Evolutionary conservation across 1,284 basidiomycete genomes (phyloP).

Genomic region (Meira nashicola): DNA sequence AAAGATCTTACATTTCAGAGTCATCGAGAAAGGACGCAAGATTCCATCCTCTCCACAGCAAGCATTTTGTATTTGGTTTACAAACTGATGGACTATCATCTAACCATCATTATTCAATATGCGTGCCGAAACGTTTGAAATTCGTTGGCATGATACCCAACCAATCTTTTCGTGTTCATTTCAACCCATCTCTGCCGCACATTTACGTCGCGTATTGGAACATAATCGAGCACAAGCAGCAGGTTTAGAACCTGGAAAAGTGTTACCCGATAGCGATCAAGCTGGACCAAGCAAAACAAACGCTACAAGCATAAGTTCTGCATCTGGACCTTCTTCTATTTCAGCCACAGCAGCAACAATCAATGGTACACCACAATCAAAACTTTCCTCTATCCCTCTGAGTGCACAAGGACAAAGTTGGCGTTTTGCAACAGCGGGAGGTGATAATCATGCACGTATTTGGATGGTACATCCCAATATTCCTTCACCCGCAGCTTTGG

Average conservation of each 20-base stretch:
- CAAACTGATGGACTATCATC: not conserved
- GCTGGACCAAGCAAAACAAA: conserved; percentile 5
- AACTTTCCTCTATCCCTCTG: conserved; percentile 20
- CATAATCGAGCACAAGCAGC: conserved; percentile 49
- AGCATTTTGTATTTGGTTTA: too few species aligned
- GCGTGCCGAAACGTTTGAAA: conserved; percentile 50
- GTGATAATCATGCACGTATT: conserved; percentile 93
- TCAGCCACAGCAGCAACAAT: not conserved
- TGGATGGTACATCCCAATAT: conserved; percentile 53
- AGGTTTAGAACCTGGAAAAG: conserved; percentile 41
- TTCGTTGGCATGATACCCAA: conserved; percentile 51
- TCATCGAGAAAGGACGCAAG: too few species aligned
- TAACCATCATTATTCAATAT: conserved; percentile 34
- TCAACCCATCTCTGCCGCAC: conserved; percentile 39
- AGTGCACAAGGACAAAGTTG: conserved; percentile 61
- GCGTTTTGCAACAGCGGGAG: conserved; percentile 87
- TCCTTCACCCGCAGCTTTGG: conserved; percentile 52
- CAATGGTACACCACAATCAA: not conserved
- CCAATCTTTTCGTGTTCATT: conserved; percentile 51
- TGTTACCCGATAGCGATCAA: conserved; percentile 15
- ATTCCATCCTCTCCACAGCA: too few species aligned
- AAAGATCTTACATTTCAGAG: too few species aligned
- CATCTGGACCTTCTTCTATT: conserved; percentile 3
- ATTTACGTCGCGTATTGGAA: conserved; percentile 44
- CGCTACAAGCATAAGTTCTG: not conserved